Percentiles rank a stretch among this genome's conserved stretches.
These are phyloP conservation scores for Ogataea pignaliae DNA, from an alignment of 805 yeast species.

Conservation along the genomic window DNA sequence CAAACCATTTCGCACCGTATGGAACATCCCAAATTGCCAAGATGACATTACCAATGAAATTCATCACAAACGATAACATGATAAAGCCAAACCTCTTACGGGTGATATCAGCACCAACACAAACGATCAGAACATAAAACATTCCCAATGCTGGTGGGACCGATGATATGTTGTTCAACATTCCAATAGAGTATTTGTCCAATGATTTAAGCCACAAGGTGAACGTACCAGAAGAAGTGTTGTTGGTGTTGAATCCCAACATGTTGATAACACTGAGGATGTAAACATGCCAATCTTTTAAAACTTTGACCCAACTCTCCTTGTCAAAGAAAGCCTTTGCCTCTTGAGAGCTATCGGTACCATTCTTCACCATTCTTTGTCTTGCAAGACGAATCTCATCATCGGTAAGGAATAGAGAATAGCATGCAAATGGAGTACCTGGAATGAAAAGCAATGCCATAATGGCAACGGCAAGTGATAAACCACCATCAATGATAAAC, in stretches of 20 bases:
- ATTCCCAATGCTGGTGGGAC: constrained; percentile 59
- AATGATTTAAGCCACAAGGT: constrained; percentile 58
- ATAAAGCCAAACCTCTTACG: constrained; percentile 54
- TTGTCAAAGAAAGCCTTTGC: constrained; percentile 34
- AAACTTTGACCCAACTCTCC: constrained; percentile 47
- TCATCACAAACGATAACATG: constrained; percentile 48
- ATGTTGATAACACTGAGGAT: constrained; percentile 50
- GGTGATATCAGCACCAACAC: constrained; percentile 49
- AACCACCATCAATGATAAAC: constrained; percentile 48
- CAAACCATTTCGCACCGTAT: constrained; percentile 59
- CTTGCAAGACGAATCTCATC: constrained; percentile 54
- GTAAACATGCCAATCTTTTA: constrained; percentile 58
- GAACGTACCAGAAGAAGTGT: constrained; percentile 52
- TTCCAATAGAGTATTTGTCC: constrained; percentile 37
- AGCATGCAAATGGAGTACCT: constrained; percentile 59
- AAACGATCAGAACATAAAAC: constrained; percentile 40
- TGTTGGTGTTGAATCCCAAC: constrained; percentile 60
- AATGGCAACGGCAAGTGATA: constrained; percentile 22
- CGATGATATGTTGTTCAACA: constrained; percentile 47
- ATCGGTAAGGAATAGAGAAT: constrained; percentile 48
- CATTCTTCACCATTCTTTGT: constrained; percentile 33
- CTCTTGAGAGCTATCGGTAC: constrained; percentile 24
- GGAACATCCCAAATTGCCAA: constrained; percentile 59
- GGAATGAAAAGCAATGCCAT: constrained; percentile 40
- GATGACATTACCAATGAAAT: constrained; percentile 48